phyloP scores from a whole-genome alignment of 208 protist species.

The Trypanosoma platydactyli region DNA sequence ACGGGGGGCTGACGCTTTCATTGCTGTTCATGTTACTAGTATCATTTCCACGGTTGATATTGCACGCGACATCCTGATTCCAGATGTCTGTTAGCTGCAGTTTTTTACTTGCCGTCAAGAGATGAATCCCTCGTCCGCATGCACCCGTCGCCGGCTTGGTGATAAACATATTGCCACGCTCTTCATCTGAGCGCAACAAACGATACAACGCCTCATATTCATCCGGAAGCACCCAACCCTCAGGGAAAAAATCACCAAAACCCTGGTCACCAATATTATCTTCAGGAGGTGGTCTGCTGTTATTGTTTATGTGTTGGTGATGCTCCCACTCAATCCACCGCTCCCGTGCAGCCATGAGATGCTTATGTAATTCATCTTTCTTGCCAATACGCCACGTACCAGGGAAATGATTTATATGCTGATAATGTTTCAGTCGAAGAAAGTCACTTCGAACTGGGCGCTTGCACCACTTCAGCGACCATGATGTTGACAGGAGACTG shows the following conservation, averaged over 20 bases:
- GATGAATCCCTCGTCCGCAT: constrained; percentile 66
- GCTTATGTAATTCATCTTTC: constrained; percentile 77
- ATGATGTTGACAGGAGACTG: constrained; percentile 40
- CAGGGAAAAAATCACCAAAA: constrained; percentile 49
- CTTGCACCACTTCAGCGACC: constrained; percentile 75
- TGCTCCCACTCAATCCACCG: constrained; percentile 10
- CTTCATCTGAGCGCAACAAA: constrained; percentile 27
- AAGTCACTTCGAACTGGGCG: constrained; percentile 58
- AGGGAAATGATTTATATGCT: constrained; percentile 91
- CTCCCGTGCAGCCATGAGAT: constrained; percentile 40
- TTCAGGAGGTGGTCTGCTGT: background rate
- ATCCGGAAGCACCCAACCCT: constrained; percentile 48
- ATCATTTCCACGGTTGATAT: background rate
- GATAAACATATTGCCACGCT: constrained; percentile 66
- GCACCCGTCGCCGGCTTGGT: constrained; percentile 66
- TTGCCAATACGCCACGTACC: constrained; percentile 74
- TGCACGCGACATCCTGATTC: background rate
- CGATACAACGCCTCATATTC: constrained; percentile 34
- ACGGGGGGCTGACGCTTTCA: background rate
- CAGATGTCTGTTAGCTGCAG: background rate
- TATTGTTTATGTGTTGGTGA: background rate
- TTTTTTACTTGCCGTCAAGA: constrained; percentile 33
- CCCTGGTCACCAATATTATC: background rate
- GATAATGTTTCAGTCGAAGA: constrained; percentile 34
- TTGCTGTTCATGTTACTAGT: background rate